Evolutionary conservation across 176 grass and related monocot species (phyloP).

Genomic region (Carex myosuroides): DNA sequence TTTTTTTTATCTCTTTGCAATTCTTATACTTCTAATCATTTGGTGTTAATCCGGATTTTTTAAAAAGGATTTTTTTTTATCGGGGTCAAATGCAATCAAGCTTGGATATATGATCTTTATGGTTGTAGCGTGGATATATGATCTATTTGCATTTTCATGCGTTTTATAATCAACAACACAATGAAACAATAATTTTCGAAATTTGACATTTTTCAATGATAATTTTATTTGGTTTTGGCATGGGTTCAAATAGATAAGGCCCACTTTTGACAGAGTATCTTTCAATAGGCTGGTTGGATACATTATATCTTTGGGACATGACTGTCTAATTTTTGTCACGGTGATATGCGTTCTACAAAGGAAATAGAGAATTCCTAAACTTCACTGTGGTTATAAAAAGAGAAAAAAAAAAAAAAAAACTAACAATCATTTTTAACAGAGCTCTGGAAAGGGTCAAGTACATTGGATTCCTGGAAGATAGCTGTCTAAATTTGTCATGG

Average conservation of each 20-base stretch:
- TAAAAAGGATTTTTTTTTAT: not conserved
- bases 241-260: not conserved
- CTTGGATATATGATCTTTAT: not conserved
- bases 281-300: not conserved
- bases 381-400: not conserved
- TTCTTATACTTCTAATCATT: not conserved
- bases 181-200: not conserved
- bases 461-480: not conserved
- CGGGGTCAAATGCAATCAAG: not conserved
- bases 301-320: not conserved
- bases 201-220: not conserved
- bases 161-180: not conserved
- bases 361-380: not conserved
- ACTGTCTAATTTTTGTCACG: not conserved
- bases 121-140: not conserved
- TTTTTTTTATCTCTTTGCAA: not conserved
- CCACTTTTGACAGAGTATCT: not conserved
- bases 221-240: not conserved
- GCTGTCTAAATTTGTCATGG: not conserved
- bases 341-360: not conserved
- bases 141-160: not conserved
- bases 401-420: not conserved
- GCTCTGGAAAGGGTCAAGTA: not conserved
- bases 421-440: not conserved
- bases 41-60: not conserved